These are phyloP conservation scores for Hypoxylon fragiforme DNA, from an alignment of 495 filamentous ascomycete genomes.

Conservation along the genomic window DNA sequence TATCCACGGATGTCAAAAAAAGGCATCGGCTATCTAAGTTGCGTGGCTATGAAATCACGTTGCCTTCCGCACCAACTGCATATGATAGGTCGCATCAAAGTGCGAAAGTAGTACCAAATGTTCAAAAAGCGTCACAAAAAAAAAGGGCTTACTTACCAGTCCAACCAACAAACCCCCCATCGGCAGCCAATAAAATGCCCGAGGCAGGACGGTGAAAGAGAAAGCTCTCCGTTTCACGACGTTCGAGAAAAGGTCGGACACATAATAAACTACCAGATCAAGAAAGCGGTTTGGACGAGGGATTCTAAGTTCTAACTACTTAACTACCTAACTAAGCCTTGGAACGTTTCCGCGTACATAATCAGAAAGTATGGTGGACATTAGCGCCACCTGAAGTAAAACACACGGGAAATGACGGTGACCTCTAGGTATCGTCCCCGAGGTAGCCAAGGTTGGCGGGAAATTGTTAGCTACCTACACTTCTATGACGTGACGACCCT, in stretches of 20 bases:
- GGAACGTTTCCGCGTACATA: slow-evolving; percentile 9
- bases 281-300: slow-evolving; percentile 3
- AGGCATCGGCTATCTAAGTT: not conserved
- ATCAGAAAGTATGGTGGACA: slow-evolving; percentile 23
- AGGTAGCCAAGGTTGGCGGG: slow-evolving; percentile 18
- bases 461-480: slow-evolving; percentile 3
- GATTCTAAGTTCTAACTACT: no score
- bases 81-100: slow-evolving; percentile 15
- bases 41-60: slow-evolving; percentile 8
- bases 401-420: no score
- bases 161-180: slow-evolving; percentile 16
- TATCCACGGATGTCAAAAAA: no score
- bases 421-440: no score
- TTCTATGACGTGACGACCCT: slow-evolving; percentile 9
- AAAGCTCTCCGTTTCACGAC: slow-evolving; percentile 5
- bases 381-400: slow-evolving; percentile 25
- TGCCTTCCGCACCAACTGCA: slow-evolving; percentile 14
- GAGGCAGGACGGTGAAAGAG: slow-evolving; percentile 1
- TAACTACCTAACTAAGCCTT: no score
- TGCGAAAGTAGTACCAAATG: slow-evolving; percentile 9
- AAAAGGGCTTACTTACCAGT: no score
- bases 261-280: slow-evolving; percentile 10
- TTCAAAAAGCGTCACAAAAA: no score
- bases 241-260: slow-evolving; percentile 1
- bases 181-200: slow-evolving; percentile 1